Evolutionary conservation across 2,329 filamentous ascomycete species (phyloP), one percentile per base, ranked within the genome.

Genomic region (Blastomyces parvus): DNA sequence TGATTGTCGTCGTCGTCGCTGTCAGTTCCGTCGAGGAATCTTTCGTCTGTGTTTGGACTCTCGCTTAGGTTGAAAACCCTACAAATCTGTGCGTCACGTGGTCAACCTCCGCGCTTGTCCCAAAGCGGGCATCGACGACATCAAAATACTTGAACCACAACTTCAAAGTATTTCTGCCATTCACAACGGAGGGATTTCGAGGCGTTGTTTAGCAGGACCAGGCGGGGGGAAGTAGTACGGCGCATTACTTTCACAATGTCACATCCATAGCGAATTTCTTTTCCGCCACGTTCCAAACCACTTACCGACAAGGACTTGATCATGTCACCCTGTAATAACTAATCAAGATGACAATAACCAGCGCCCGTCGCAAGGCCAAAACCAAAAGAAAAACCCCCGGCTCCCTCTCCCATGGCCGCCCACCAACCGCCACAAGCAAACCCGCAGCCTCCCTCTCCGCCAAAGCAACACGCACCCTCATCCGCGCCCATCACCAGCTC

Each of bases 401-500:
- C 27, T 70, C 77, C 13, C 71, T 82, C 25, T 80, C 79, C 38
- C 74, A 74, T 66, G 77, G 77, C 27, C 77, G 81, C 7, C 81
- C 81, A 53, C 78, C 78, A 52, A 76, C 73, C 25, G 66, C 72
- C 59, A 71, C 67, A 70, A 59, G 57, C 33, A 77, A 75, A 59
- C 68, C 73, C 42, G 68, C 72, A 59, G 68, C 75, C 2, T 72
- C 71, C 1, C 76, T 86, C 64, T 85, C 83, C 19, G 80, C 84
- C 17, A 83, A 82, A 70, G 80, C 81, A 27, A 86, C 84, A 1
- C 78, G 84, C 57, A 81, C 78, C 55, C 77, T 86, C 40, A 86
- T 87, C 66, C 80, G 82, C 55, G 79, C 79, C 40, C 84, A 86
- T 73, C 85, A 88, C 68, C 79, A 78, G 62, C 78, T 87, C 55